phyloP scores from a whole-genome alignment of 768 basidiomycete genomes.

The Suillus hirtellus region DNA sequence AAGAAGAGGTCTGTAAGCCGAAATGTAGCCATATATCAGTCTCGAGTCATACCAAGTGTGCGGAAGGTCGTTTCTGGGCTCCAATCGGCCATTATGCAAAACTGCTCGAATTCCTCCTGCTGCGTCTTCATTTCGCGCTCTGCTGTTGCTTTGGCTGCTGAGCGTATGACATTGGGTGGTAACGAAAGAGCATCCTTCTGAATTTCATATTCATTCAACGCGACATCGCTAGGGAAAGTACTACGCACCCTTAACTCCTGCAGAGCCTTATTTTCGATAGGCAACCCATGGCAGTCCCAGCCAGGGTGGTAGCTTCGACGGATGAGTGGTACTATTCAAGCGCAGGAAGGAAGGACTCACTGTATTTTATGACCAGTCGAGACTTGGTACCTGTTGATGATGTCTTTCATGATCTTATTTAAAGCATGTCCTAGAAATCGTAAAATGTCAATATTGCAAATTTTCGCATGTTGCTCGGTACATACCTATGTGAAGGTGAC shows the following conservation, averaged over 20 bases:
- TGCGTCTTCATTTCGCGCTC: constrained; percentile 73
- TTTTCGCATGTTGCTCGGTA: background rate
- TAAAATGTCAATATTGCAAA: background rate
- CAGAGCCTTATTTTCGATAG: constrained; percentile 94
- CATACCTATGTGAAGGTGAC: constrained; percentile 91
- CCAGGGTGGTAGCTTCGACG: constrained; percentile 84
- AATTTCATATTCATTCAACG: background rate
- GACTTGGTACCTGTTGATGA: constrained; percentile 88
- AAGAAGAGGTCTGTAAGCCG: background rate
- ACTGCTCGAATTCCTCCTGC: constrained; percentile 71
- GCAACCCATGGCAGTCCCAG: constrained; percentile 98
- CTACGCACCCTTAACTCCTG: constrained; percentile 64
- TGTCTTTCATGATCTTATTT: constrained; percentile 96
- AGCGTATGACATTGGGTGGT: constrained; percentile 62
- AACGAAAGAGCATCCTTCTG: constrained; percentile 60
- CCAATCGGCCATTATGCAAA: constrained; percentile 96
- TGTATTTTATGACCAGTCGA: constrained; percentile 76
- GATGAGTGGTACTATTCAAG: constrained; percentile 9
- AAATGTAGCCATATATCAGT: background rate
- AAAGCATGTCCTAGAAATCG: constrained; percentile 77
- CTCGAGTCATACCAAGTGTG: constrained; percentile 66
- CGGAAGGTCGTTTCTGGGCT: constrained; percentile 68
- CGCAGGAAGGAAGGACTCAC: constrained; percentile 44
- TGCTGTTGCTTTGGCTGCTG: constrained; percentile 72
- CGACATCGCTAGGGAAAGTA: background rate